Percentiles rank a stretch among this genome's conserved stretches.
Evolutionary conservation across 768 basidiomycete species (phyloP).

Genomic region (Amanita exitialis): DNA sequence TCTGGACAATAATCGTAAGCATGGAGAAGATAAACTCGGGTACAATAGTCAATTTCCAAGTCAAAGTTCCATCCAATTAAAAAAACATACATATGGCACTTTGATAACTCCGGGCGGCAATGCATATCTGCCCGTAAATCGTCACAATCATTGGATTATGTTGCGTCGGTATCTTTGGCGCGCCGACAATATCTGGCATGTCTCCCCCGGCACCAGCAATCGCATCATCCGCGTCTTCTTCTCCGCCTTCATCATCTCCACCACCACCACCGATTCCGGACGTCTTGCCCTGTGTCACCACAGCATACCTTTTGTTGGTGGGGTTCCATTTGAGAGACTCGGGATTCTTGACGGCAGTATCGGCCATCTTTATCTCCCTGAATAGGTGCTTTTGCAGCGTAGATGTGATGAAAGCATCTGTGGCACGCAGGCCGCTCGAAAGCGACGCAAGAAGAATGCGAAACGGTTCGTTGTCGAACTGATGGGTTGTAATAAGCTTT

Average conservation of each 20-base stretch:
- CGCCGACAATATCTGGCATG: conserved; percentile 2
- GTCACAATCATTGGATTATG: conserved; percentile 61
- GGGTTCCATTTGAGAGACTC: conserved; percentile 55
- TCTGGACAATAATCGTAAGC: conserved; percentile 79
- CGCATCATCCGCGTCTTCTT: conserved; percentile 22
- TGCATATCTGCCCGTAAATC: conserved; percentile 76
- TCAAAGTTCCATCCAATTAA: background rate
- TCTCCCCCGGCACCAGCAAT: conserved; percentile 12
- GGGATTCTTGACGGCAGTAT: conserved; percentile 54
- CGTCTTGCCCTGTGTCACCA: conserved; percentile 27
- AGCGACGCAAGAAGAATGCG: conserved; percentile 69
- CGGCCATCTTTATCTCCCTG: conserved; percentile 65
- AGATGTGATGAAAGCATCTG: conserved; percentile 68
- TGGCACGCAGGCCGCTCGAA: conserved; percentile 57
- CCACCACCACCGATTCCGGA: conserved; percentile 15
- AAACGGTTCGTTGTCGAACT: conserved; percentile 82
- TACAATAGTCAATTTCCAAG: background rate
- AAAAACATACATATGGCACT: conserved; percentile 73
- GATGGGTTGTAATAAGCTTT: conserved; percentile 62
- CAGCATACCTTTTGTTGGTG: conserved; percentile 45
- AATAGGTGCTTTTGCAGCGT: conserved; percentile 79
- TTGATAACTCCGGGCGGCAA: conserved; percentile 82
- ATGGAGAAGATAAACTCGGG: conserved; percentile 76
- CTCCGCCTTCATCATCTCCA: conserved; percentile 24
- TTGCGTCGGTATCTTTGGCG: conserved; percentile 47